phyloP scores from a whole-genome alignment of 306 rosid species.

The Ceratonia siliqua region DNA sequence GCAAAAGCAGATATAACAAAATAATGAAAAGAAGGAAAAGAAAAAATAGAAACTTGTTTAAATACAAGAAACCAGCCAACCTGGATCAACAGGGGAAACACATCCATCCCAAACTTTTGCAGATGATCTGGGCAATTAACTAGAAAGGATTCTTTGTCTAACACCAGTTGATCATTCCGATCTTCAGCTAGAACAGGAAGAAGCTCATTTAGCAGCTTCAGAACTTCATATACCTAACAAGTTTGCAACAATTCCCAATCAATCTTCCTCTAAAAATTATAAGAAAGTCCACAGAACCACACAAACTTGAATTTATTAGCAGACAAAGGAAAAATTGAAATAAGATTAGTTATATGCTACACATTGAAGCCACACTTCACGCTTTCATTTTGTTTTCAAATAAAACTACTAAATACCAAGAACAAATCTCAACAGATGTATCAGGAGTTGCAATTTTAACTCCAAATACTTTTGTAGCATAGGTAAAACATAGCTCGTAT shows the following conservation, averaged over 20 bases:
- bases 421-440: not conserved
- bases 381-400: not conserved
- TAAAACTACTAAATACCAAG: slow-evolving; percentile 5
- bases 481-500: slow-evolving; percentile 8
- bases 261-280: not conserved
- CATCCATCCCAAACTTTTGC: slow-evolving; percentile 73
- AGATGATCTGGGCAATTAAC: slow-evolving; percentile 59
- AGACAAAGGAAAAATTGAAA: not conserved
- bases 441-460: slow-evolving; percentile 16
- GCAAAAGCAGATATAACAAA: slow-evolving; percentile 33
- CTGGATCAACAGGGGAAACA: slow-evolving; percentile 88
- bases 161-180: slow-evolving; percentile 52
- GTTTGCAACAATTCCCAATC: not conserved
- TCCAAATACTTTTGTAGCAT: slow-evolving; percentile 16
- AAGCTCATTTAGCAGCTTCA: slow-evolving; percentile 83
- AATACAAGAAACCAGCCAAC: slow-evolving; percentile 48
- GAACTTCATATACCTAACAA: slow-evolving; percentile 77
- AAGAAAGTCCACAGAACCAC: slow-evolving; percentile 11
- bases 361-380: not conserved
- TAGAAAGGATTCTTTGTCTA: slow-evolving; percentile 67
- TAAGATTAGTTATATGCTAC: not conserved
- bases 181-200: slow-evolving; percentile 67
- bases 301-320: slow-evolving; percentile 3
- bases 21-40: not conserved
- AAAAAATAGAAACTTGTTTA: slow-evolving; percentile 10